A percentile compares a stretch with the other conserved stretches of the same genome.
These are phyloP conservation scores for Blumeria graminis DNA, from an alignment of 2,329 filamentous ascomycete genomes.

Conservation along the genomic window DNA sequence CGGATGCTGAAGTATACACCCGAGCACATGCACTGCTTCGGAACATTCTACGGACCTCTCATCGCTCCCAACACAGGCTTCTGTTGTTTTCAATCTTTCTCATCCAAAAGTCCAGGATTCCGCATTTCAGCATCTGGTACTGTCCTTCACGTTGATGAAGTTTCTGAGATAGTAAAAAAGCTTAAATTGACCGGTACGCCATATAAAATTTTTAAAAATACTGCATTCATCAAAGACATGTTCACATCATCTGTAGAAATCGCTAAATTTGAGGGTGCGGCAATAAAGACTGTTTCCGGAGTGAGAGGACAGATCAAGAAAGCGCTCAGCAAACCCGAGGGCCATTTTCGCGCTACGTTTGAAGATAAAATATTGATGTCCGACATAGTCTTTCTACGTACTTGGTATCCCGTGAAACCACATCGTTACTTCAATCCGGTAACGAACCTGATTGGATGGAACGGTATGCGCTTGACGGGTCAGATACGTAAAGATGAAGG, in stretches of 20 bases:
- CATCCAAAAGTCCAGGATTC: constrained; percentile 67
- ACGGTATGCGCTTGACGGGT: constrained; percentile 81
- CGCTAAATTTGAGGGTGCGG: constrained; percentile 91
- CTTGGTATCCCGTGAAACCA: constrained; percentile 91
- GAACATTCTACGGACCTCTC: constrained; percentile 80
- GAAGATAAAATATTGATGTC: constrained; percentile 96
- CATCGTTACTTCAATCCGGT: constrained; percentile 94
- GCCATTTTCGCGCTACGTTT: constrained; percentile 88
- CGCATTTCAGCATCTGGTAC: constrained; percentile 85
- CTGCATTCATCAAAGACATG: constrained; percentile 97
- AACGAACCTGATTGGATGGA: constrained; percentile 77
- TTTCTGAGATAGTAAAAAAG: constrained; percentile 96
- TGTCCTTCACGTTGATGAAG: constrained; percentile 82
- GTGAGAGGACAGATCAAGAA: constrained; percentile 94
- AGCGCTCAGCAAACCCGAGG: constrained; percentile 77
- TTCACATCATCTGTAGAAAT: constrained; percentile 84
- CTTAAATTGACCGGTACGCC: constrained; percentile 83
- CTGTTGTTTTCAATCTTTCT: constrained; percentile 76
- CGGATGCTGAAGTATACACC: constrained; percentile 98
- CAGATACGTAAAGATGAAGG: constrained; percentile 59
- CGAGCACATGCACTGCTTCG: constrained; percentile 98
- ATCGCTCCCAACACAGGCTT: constrained; percentile 93
- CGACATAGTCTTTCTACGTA: constrained; percentile 86
- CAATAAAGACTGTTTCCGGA: constrained; percentile 87
- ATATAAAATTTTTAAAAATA: constrained; percentile 99